Conservation (phyloP, 768 basidiomycete species). For the Sarcodon aspratus region DNA sequence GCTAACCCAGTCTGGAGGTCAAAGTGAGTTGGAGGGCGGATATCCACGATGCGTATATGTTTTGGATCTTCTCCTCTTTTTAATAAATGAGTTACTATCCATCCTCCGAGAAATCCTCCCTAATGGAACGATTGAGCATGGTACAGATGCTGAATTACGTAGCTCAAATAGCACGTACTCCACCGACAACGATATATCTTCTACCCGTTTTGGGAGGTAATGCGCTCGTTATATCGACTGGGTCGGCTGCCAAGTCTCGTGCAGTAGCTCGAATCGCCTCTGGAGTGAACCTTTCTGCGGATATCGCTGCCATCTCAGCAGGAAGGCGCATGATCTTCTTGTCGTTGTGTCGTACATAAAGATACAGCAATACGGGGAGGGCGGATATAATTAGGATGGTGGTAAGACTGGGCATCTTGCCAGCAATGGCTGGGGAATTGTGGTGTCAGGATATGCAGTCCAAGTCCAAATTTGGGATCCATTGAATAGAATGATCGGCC, state of each 20-base stretch:
- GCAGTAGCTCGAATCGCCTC: constrained; percentile 28
- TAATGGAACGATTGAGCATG: constrained; percentile 12
- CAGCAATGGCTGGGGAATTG: no score
- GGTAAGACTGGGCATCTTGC: no score
- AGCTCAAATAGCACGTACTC: constrained; percentile 30
- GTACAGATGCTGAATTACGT: background rate
- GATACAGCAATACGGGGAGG: constrained; percentile 10
- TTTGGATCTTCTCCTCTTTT: constrained; percentile 61
- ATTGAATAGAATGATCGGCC: no score
- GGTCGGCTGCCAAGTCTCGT: constrained; percentile 19
- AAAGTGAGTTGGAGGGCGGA: constrained; percentile 45
- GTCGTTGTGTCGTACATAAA: constrained; percentile 45
- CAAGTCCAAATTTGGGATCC: no score
- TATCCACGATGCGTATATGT: constrained; percentile 55
- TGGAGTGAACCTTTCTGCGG: constrained; percentile 36
- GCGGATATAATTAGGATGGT: background rate
- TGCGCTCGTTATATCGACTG: constrained; percentile 26
- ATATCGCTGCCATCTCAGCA: constrained; percentile 10
- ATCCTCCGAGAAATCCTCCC: constrained; percentile 71
- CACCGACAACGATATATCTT: constrained; percentile 67
- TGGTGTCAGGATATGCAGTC: no score
- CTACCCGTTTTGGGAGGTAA: constrained; percentile 62
- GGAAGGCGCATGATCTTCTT: constrained; percentile 39
- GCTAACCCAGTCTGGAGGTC: constrained; percentile 45
- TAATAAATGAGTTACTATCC: constrained; percentile 61